phyloP scores from a whole-genome alignment of 75 land plant species.

The Chamaecyparis obtusa region DNA sequence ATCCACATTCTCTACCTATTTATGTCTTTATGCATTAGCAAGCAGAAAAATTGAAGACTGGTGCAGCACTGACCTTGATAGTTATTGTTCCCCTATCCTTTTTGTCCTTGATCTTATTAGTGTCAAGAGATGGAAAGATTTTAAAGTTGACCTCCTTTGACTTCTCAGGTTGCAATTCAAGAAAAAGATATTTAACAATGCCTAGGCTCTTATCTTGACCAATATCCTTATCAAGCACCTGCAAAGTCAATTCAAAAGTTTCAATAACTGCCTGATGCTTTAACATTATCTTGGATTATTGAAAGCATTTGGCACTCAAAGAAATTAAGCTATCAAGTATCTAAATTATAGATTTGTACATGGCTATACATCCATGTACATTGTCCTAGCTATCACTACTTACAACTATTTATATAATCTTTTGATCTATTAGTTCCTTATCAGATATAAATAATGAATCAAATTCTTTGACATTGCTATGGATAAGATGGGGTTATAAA shows the following conservation, averaged over 20 bases:
- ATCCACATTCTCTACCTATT: neutral
- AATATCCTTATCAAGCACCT: conserved; percentile 77
- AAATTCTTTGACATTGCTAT: neutral
- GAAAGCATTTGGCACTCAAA: neutral
- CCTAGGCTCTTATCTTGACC: conserved; percentile 68
- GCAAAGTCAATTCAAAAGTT: conserved; percentile 13
- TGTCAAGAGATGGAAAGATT: conserved; percentile 63
- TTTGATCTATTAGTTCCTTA: no score
- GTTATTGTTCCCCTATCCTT: conserved; percentile 73
- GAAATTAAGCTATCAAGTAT: neutral
- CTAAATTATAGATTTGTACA: no score
- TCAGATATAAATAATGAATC: no score
- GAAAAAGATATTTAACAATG: conserved; percentile 47
- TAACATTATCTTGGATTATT: neutral
- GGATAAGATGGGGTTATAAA: neutral
- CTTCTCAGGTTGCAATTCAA: conserved; percentile 51
- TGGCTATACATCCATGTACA: no score
- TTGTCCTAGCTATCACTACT: no score
- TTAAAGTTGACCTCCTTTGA: conserved; percentile 47
- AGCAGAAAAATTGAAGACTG: neutral
- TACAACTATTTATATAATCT: no score
- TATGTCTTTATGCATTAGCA: conserved; percentile 1
- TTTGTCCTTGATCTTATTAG: conserved; percentile 62
- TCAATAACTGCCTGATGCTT: neutral
- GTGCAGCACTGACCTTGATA: conserved; percentile 40